Evolutionary conservation across 2,329 filamentous ascomycete species (phyloP), one percentile per base, ranked within the genome.

Genomic region (Hirsutella thompsonii): DNA sequence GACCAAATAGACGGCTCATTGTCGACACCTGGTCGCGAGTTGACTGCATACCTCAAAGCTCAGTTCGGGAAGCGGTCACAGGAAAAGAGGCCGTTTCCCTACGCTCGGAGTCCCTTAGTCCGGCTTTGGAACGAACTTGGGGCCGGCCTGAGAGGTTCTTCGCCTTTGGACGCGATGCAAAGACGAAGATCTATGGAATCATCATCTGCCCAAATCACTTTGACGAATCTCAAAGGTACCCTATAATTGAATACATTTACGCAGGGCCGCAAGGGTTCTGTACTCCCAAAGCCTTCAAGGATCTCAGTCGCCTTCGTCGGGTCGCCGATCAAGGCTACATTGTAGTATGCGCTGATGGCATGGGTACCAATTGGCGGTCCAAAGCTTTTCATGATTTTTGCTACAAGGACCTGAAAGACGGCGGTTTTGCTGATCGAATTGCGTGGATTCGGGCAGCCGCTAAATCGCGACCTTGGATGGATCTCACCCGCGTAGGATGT

Each of bases 321-420:
- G 48, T 49, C 46, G 55, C 56, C 8, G 46, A 56, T n/a, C 42
- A 52, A 14, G 55, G 56, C 18, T 59, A 55, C 36, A 38, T 58
- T 20, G 46, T 58, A 3, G 55, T 58, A 4, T 46, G 49, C 6
- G 26, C 54, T 8, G 56, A 59, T 34, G 56, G 55, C 38, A 58
- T 57, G 56, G 56, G 55, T 6, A 59, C 56, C 2, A 54, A 52
- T 38, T 55, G 50, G 49, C 52, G 56, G 16, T 42, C 40, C 8
- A 58, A 57, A 42, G 30, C 30, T 11, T 58, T 59, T 26, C 56
- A 59, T 33, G 48, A 57, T 19, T 45, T 54, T 2, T 54, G 52
- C 37, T 52, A 52, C 37, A 57, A 59, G 46, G 51, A 56, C 11
- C 41, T 57, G 8, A 40, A 47, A 3, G 56, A 59, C 36, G 44